These are phyloP conservation scores for Alternaria triticimaculans DNA, from an alignment of 2,329 filamentous ascomycete genomes.

Conservation along the genomic window DNA sequence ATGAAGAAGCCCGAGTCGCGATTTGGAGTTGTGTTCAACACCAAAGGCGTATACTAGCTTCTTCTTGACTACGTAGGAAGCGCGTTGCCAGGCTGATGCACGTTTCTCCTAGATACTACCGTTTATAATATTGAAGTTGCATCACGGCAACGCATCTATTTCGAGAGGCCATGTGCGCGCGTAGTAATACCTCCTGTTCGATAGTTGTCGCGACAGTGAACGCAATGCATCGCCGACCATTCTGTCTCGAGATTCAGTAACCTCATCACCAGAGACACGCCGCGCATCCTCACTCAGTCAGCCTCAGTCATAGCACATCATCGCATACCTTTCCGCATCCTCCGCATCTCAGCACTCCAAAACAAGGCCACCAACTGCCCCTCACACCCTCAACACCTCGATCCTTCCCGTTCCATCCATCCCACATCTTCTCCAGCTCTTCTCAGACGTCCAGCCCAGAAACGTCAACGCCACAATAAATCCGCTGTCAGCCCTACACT, in stretches of 20 bases:
- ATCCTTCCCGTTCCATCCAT: not conserved
- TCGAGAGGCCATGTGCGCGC: not conserved
- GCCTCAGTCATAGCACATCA: not conserved
- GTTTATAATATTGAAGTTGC: not conserved
- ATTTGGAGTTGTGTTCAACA: not conserved
- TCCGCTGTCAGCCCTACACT: slow-evolving; percentile 10
- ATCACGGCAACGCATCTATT: not conserved
- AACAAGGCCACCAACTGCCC: not conserved
- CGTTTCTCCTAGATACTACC: not conserved
- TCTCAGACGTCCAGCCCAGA: not conserved
- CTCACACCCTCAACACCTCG: not conserved
- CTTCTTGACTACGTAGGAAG: not conserved
- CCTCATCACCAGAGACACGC: not conserved
- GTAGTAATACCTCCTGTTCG: not conserved
- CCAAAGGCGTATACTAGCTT: not conserved
- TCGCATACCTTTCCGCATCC: not conserved
- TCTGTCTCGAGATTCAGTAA: not conserved
- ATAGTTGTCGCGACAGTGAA: not conserved
- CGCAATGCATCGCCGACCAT: not conserved
- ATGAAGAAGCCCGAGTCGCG: not conserved
- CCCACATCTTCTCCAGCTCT: not conserved
- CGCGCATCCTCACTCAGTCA: not conserved
- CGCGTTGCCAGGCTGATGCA: not conserved
- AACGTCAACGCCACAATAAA: slow-evolving; percentile 6
- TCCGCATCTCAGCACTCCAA: not conserved